phyloP scores from a whole-genome alignment of 2,329 filamentous ascomycete species.

The Claviceps purpurea region DNA sequence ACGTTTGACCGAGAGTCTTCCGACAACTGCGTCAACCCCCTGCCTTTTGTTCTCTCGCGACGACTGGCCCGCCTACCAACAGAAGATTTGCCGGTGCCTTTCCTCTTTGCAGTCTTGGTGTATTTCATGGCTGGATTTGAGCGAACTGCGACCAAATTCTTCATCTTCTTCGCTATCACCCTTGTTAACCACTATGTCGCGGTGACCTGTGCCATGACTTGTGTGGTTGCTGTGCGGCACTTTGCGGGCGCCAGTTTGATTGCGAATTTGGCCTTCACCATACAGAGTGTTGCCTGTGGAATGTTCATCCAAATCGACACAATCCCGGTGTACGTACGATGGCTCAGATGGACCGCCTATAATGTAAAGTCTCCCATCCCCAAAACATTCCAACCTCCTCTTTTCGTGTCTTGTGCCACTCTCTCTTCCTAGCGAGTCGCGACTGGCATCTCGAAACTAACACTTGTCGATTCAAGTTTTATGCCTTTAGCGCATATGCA shows the following conservation, averaged over 20 bases:
- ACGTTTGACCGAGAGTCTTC: conserved; percentile 64
- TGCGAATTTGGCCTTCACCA: conserved; percentile 57
- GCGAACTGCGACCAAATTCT: conserved; percentile 47
- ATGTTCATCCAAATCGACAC: conserved; percentile 64
- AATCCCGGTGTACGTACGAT: conserved; percentile 65
- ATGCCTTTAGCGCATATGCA: conserved; percentile 56
- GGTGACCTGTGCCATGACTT: conserved; percentile 56
- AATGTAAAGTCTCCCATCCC: conserved; percentile 3
- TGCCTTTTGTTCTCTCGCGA: conserved; percentile 57
- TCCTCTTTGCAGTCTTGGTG: conserved; percentile 56
- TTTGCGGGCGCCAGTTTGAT: conserved; percentile 61
- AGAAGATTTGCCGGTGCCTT: conserved; percentile 60
- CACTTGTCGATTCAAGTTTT: conserved; percentile 34
- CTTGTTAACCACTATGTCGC: conserved; percentile 61
- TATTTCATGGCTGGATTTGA: conserved; percentile 72
- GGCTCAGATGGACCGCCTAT: conserved; percentile 50
- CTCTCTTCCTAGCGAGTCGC: too few species aligned
- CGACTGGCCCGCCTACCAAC: conserved; percentile 54
- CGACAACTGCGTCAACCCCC: conserved; percentile 57
- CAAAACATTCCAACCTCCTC: not conserved
- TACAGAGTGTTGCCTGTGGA: conserved; percentile 63
- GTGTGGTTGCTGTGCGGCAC: conserved; percentile 49
- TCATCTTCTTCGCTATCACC: conserved; percentile 57
- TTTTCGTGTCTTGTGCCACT: not conserved
- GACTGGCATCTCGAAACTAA: conserved; percentile 8